A percentile compares a stretch with the other conserved stretches of the same genome.
These are phyloP conservation scores for Suhomyces panamericanus DNA, from an alignment of 1,139 yeast species.

Conservation along the genomic window DNA sequence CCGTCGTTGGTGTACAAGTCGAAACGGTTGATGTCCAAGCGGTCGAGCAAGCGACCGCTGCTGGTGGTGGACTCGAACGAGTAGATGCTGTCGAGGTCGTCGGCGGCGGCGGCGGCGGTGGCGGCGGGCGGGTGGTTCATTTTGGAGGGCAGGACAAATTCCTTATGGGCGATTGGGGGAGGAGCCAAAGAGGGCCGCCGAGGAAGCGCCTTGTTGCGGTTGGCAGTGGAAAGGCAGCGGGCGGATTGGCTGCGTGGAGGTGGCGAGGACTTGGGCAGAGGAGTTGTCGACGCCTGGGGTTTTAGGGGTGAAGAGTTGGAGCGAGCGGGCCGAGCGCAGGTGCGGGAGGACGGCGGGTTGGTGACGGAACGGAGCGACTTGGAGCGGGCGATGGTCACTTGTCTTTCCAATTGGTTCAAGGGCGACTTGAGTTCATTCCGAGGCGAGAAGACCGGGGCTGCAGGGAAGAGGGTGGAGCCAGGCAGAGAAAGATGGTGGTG, in stretches of 20 bases:
- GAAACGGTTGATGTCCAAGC: conserved; percentile 26
- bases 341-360: background rate
- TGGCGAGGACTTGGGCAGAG: background rate
- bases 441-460: background rate
- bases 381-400: conserved; percentile 16
- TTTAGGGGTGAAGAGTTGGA: conserved; percentile 6
- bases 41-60: conserved; percentile 43
- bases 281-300: background rate
- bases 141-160: background rate
- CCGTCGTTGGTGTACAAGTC: conserved; percentile 19
- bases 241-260: background rate
- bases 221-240: background rate
- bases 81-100: conserved; percentile 38
- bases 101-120: background rate
- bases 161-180: conserved; percentile 2
- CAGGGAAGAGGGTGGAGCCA: conserved; percentile 1
- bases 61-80: conserved; percentile 50
- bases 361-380: conserved; percentile 8
- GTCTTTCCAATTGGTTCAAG: conserved; percentile 17
- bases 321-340: conserved; percentile 1
- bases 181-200: conserved; percentile 6
- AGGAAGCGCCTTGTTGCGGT: background rate
- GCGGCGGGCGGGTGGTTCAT: background rate
- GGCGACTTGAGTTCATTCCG: conserved; percentile 14
- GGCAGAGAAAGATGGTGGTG: background rate